Percentiles rank a stretch among this genome's conserved stretches.
Conservation (phyloP, 768 basidiomycete species). For the Asterophora parasitica region DNA sequence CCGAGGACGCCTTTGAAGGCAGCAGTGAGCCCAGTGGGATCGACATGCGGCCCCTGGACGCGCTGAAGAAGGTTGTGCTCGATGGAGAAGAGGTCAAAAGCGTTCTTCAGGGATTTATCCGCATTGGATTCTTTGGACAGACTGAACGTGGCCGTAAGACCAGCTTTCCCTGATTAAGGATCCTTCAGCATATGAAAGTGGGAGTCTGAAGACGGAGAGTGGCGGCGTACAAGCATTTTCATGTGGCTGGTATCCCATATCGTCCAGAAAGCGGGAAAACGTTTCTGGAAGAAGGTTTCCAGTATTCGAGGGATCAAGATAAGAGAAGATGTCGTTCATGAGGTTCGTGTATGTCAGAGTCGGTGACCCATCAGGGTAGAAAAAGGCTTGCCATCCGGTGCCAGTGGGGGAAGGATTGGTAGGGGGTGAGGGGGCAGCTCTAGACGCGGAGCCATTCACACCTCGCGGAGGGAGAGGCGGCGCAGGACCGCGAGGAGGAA, state of each 20-base stretch:
- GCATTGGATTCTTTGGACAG: conserved; percentile 7
- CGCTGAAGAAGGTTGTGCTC: conserved; percentile 16
- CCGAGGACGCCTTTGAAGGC: conserved; percentile 2
- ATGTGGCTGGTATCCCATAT: conserved; percentile 9
- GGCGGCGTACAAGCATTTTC: conserved; percentile 17
- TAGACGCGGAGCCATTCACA: neutral
- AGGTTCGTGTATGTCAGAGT: conserved; percentile 12
- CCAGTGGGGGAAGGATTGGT: neutral
- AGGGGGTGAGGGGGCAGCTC: neutral
- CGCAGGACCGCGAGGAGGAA: neutral
- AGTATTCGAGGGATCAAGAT: conserved; percentile 10
- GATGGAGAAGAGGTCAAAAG: conserved; percentile 12
- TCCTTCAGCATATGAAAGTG: neutral
- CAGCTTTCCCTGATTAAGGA: conserved; percentile 9
- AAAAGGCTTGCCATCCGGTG: conserved; percentile 14
- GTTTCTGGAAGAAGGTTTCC: conserved; percentile 12
- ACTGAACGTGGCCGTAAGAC: conserved; percentile 2
- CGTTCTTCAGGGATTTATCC: conserved; percentile 11
- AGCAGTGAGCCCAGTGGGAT: conserved; percentile 5
- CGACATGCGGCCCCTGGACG: conserved; percentile 6
- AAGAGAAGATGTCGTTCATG: conserved; percentile 13
- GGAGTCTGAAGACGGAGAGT: neutral
- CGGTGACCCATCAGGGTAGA: conserved; percentile 8
- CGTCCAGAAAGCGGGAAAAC: conserved; percentile 14
- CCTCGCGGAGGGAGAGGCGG: neutral